Evolutionary conservation across 2,329 filamentous ascomycete species (phyloP).

Genomic region (Diaporthe sp.): DNA sequence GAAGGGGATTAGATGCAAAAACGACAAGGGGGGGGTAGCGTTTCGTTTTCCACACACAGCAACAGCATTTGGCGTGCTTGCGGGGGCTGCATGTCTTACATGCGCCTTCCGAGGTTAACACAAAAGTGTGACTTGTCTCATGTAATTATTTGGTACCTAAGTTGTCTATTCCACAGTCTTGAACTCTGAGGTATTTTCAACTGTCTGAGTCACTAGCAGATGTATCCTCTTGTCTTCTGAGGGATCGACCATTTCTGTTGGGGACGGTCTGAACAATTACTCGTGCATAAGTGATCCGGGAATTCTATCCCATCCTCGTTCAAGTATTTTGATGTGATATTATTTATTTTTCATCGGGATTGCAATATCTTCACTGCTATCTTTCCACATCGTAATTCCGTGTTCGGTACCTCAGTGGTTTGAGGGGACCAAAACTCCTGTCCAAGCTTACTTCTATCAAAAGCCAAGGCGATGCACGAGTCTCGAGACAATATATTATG

Average conservation of each 20-base stretch:
- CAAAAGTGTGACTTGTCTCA: not conserved
- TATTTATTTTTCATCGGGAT: no score
- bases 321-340: not conserved
- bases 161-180: not conserved
- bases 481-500: not conserved
- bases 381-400: not conserved
- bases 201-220: not conserved
- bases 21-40: no score
- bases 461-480: no score
- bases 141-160: not conserved
- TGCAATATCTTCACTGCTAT: no score
- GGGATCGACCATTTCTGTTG: not conserved
- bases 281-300: not conserved
- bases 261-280: not conserved
- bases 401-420: not conserved
- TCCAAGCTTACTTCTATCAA: not conserved
- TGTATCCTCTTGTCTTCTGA: not conserved
- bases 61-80: not conserved
- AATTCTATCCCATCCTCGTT: not conserved
- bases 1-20: no score
- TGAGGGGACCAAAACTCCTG: not conserved
- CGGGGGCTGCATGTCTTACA: conserved; percentile 22
- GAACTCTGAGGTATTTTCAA: not conserved
- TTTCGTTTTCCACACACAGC: no score
- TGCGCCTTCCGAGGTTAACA: not conserved